Percentiles rank a stretch among this genome's conserved stretches.
Conservation (phyloP, 1,139 yeast species). For the Suzukiozyma palmioleophila region DNA sequence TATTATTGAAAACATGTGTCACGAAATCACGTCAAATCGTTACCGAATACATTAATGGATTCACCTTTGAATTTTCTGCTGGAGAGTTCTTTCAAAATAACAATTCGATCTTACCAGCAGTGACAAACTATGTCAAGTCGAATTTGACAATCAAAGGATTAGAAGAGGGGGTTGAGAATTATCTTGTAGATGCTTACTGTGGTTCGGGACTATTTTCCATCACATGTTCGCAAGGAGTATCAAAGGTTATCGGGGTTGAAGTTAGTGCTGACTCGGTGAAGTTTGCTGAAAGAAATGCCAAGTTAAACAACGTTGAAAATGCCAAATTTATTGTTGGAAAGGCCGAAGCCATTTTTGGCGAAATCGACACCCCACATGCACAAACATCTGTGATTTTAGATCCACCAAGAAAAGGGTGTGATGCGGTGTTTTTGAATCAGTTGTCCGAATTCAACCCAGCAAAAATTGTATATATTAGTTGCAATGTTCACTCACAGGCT, state of each 20-base stretch:
- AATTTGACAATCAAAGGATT: conserved; percentile 49
- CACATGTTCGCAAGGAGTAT: conserved; percentile 75
- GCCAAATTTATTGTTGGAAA: conserved; percentile 86
- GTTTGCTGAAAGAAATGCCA: conserved; percentile 81
- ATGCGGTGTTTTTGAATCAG: conserved; percentile 79
- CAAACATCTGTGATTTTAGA: conserved; percentile 88
- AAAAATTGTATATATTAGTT: conserved; percentile 84
- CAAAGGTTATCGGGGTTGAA: conserved; percentile 88
- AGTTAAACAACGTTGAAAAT: conserved; percentile 65
- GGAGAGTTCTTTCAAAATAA: conserved; percentile 96
- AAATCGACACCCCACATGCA: conserved; percentile 63
- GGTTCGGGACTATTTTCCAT: conserved; percentile 94
- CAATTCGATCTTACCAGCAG: conserved; percentile 81
- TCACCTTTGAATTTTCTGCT: conserved; percentile 80
- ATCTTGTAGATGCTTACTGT: conserved; percentile 93
- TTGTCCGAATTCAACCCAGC: conserved; percentile 79
- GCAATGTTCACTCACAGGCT: conserved; percentile 97
- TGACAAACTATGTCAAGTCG: conserved; percentile 73
- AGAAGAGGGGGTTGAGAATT: conserved; percentile 40
- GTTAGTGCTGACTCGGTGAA: conserved; percentile 87
- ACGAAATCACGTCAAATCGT: conserved; percentile 78
- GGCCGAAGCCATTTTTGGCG: conserved; percentile 84
- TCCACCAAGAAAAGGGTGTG: conserved; percentile 98
- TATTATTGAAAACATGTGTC: conserved; percentile 46
- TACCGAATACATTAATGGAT: conserved; percentile 70